Conservation (phyloP, 2,329 filamentous ascomycete genomes). For the Colletotrichum sp. region DNA sequence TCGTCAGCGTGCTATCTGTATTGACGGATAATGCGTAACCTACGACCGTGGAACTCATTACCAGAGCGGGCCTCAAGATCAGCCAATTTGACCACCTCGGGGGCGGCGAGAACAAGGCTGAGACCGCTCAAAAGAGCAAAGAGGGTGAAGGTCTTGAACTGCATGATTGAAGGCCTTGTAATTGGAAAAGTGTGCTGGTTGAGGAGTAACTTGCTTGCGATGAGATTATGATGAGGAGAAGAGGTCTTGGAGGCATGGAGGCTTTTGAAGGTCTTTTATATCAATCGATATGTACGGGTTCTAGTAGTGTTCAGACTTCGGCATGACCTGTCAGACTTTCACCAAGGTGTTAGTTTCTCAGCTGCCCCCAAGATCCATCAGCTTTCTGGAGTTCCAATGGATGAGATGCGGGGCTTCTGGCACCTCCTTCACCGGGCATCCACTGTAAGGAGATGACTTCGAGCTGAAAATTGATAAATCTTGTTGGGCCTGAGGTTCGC, state of each 20-base stretch:
- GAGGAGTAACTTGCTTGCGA: background rate
- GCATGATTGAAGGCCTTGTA: background rate
- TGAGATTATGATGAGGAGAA: background rate
- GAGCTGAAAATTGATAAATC: background rate
- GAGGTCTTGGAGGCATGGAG: background rate
- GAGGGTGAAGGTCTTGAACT: background rate
- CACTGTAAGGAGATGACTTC: background rate
- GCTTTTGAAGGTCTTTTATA: background rate
- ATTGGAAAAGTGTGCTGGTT: background rate
- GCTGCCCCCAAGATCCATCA: background rate
- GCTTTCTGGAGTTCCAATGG: background rate
- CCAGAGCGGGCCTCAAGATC: background rate
- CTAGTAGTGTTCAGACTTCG: accelerated
- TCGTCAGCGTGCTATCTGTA: background rate
- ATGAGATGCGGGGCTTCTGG: background rate
- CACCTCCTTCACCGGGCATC: background rate
- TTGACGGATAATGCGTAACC: background rate
- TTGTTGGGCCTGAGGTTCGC: background rate
- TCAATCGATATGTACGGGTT: background rate
- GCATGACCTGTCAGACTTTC: background rate
- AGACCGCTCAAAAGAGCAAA: background rate
- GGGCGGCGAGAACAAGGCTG: background rate
- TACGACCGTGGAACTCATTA: background rate
- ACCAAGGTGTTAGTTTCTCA: background rate
- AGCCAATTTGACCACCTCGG: background rate